Conservation (phyloP, 345 rosid genomes). For the Populus simonii region DNA sequence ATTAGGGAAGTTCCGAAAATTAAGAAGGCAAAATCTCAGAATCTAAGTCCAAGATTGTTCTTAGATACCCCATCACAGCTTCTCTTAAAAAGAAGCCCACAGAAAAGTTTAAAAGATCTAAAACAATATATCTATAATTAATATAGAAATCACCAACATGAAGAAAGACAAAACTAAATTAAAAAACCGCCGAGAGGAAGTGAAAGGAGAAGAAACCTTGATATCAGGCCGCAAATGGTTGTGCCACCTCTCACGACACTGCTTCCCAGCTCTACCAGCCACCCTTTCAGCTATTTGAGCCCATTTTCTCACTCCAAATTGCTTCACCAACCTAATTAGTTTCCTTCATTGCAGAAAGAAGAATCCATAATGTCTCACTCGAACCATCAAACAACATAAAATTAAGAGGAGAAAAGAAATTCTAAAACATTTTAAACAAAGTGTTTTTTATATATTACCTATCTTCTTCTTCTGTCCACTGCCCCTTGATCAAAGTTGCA, state of each 20-base stretch:
- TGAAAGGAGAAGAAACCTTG: conserved; percentile 44
- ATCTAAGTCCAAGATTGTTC: neutral
- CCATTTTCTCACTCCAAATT: conserved; percentile 86
- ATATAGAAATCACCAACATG: neutral
- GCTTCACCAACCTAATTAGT: conserved; percentile 72
- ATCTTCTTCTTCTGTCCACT: conserved; percentile 93
- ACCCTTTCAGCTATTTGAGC: conserved; percentile 74
- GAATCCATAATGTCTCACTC: neutral
- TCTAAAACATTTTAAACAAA: neutral
- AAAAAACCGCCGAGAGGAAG: neutral
- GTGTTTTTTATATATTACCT: conserved; percentile 36
- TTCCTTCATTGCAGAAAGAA: conserved; percentile 41
- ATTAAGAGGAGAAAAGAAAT: no score
- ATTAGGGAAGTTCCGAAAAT: neutral
- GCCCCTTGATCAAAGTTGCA: conserved; percentile 78
- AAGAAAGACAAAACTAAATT: neutral
- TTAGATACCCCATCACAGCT: neutral
- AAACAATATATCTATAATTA: neutral
- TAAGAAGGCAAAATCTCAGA: neutral
- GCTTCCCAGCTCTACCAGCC: conserved; percentile 90
- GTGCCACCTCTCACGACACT: conserved; percentile 98
- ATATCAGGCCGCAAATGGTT: conserved; percentile 93
- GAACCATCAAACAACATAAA: neutral
- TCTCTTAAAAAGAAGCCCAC: neutral
- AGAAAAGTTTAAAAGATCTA: neutral